Base-by-base conservation (phyloP, 257 asterid genomes). In the Euphrasia confusa region DNA sequence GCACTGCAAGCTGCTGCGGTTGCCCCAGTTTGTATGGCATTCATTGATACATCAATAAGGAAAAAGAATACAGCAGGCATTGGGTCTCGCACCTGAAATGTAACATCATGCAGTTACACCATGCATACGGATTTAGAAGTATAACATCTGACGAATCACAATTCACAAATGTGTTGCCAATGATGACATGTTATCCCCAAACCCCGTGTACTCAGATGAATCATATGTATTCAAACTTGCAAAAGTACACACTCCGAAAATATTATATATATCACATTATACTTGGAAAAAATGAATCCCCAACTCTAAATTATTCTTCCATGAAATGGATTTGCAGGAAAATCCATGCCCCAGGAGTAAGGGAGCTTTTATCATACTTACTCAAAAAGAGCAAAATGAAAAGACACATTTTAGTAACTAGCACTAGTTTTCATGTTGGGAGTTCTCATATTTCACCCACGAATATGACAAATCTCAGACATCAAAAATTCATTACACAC, bases 1-100 rank as follows among this genome's bases (percentile, higher is more conserved):
- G 99, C 97, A 77, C 91, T 83, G 79, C 99, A 92, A 63, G 99
- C 96, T 52, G 99, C 97, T 13, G 97, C 99, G 59, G 99, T 84
- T 61, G 99, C 97, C 75, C 97, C 99, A 33, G 97, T 86, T 86
- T 86, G 93, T 68, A 92, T 60, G 58, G 99, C 90, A 58, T 84
- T 79, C 93, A 83, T 77, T 66, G 99, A 92, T 67, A 89, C 99
- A 69, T 92, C 99, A 74, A 92, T 78, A 32, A 92, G 82, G 81
- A 92, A 92, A 86, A 89, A 92, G 68, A 77, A 92, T 59, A 92
- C 91, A 28, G 97, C 93, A 30, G 97, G 99, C 97, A 92, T 87
- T 42, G 97, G 99, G 73, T 89, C 94, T 26, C 96, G 82, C 66
- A 92, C 85, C 99, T 92, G 89, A 63, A 76, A 75, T 12, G 49